These are phyloP conservation scores for Yarrowia porcina DNA, from an alignment of 805 yeast species.

Conservation along the genomic window DNA sequence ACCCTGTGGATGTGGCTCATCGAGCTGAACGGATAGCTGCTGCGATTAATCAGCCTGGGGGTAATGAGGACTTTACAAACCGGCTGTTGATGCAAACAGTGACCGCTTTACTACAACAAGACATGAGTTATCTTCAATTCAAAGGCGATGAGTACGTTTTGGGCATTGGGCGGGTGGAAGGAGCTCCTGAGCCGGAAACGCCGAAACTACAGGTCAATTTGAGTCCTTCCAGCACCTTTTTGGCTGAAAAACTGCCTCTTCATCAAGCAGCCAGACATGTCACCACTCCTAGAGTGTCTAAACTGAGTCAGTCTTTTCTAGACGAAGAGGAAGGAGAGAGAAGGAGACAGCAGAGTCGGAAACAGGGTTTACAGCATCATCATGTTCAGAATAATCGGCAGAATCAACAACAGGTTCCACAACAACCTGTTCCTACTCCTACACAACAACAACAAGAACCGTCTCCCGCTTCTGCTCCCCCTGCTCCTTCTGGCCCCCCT, in stretches of 20 bases:
- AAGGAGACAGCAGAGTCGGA: neutral
- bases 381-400: neutral
- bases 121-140: conserved; percentile 4
- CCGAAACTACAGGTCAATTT: neutral
- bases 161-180: neutral
- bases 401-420: neutral
- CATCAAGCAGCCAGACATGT: neutral
- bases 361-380: neutral
- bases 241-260: neutral
- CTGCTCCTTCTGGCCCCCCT: too few species aligned
- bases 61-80: neutral
- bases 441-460: too few species aligned
- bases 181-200: neutral
- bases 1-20: neutral
- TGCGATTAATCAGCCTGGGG: neutral
- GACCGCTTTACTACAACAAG: neutral
- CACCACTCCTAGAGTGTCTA: neutral
- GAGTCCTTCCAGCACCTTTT: neutral
- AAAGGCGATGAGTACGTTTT: neutral
- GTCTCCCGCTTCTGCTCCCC: too few species aligned
- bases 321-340: neutral
- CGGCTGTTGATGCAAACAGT: neutral
- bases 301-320: neutral
- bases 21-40: neutral
- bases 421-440: too few species aligned